Base-by-base conservation (phyloP, 2,329 filamentous ascomycete species). In the Scedosporium dehoogii region DNA sequence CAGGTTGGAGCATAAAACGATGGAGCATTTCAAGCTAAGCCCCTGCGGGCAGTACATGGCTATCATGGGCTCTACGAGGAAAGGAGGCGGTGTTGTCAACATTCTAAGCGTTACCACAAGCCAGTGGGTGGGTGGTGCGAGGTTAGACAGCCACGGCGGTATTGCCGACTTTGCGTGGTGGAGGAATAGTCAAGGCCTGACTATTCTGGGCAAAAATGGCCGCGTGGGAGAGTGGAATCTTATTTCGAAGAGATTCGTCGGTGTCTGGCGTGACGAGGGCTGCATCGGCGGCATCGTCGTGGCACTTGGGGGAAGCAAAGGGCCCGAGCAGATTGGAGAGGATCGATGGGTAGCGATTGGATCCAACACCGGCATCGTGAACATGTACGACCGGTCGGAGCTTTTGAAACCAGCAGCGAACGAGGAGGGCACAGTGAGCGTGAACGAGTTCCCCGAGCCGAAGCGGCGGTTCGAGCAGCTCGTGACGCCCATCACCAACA, bases 121-220 rank as follows among this genome's bases (percentile, higher is more conserved):
- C 71, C 93, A 97, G 76, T 97, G 93, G 93, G 79, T 92, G 57
- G 85, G 89, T 0, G 87, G 93, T 66, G 91, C 90, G 14, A 84
- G 92, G 46, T 80, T 97, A 56, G 91, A 97, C 69, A 88, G 90
- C 66, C 82, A 85, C 58, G 87, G 91, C 59, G 92, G 92, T 44
- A 87, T 97, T 58, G 89, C 91, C 1, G 93, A 97, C 73, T 96
- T 97, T 70, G 86, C 85, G 1, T 99, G 94, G 94, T 97, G 92
- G 92, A 82, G 85, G 61, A 86, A 91, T 65, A 90, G 92, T 41
- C 83, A 87, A 48, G 93, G 92, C 4, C 79, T 99, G 69, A 88
- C 86, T 0, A 89, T 96, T 51, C 85, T 90, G 1, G 92, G 91
- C 64, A 92, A 89, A 73, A 91, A 90, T 67, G 94, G 94, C 25